These are phyloP conservation scores for Solanum aculeatissimum DNA, from an alignment of 305 asterid genomes.

Conservation along the genomic window DNA sequence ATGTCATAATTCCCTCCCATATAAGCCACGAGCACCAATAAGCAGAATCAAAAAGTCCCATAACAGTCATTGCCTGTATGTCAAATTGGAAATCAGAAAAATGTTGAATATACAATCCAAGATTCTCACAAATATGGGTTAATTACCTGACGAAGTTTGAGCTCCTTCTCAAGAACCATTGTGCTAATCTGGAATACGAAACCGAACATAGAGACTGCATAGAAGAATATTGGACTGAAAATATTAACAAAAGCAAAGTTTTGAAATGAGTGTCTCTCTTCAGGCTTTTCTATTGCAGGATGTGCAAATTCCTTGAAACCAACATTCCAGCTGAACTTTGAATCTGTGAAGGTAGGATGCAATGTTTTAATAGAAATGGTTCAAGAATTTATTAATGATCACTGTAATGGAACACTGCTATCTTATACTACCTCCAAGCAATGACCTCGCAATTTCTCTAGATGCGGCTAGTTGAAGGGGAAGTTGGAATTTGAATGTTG, in stretches of 20 bases:
- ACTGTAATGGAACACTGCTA: background rate
- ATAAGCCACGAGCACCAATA: conserved; percentile 34
- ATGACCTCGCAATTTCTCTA: conserved; percentile 26
- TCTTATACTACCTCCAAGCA: conserved; percentile 20
- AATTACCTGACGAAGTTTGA: conserved; percentile 38
- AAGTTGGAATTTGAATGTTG: conserved; percentile 23
- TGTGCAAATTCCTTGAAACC: conserved; percentile 32
- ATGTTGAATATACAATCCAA: background rate
- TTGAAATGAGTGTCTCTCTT: background rate
- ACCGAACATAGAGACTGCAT: conserved; percentile 25
- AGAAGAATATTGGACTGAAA: conserved; percentile 12
- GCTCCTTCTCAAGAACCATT: conserved; percentile 33
- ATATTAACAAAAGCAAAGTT: background rate
- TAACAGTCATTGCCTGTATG: conserved; percentile 25
- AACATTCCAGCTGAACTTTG: conserved; percentile 21
- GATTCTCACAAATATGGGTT: background rate
- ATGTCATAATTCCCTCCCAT: conserved; percentile 25
- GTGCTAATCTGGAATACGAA: conserved; percentile 22
- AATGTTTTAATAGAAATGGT: background rate
- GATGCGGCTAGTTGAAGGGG: conserved; percentile 34
- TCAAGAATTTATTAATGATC: background rate
- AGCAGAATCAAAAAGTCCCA: conserved; percentile 40
- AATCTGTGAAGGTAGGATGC: conserved; percentile 10
- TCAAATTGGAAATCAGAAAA: background rate
- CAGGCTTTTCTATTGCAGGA: conserved; percentile 1